A percentile compares a stretch with the other conserved stretches of the same genome.
Conservation (phyloP, 2,329 filamentous ascomycete species). For the Dothistroma pini region DNA sequence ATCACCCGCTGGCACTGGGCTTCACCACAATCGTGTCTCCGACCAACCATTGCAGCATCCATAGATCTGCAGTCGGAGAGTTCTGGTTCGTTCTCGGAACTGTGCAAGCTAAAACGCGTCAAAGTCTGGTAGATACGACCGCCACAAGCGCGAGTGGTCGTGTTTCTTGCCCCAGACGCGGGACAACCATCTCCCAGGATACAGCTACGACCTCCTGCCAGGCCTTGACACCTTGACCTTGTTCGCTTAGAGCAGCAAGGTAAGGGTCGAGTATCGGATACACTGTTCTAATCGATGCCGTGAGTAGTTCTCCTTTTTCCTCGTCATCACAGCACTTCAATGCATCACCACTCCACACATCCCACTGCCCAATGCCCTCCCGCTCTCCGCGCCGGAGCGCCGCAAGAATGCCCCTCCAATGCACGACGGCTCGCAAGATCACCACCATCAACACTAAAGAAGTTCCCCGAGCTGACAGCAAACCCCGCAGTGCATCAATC, state of each 20-base stretch:
- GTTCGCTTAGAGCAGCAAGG: constrained; percentile 22
- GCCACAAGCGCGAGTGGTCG: constrained; percentile 4
- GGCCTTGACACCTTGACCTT: constrained; percentile 25
- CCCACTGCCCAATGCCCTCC: constrained; percentile 18
- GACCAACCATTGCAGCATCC: neutral
- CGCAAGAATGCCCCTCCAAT: constrained; percentile 15
- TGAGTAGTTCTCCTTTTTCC: constrained; percentile 16
- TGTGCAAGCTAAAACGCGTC: neutral
- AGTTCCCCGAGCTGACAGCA: constrained; percentile 19
- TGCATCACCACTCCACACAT: constrained; percentile 2
- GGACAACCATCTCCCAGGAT: constrained; percentile 16
- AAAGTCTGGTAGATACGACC: constrained; percentile 7
- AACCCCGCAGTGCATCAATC: constrained; percentile 23
- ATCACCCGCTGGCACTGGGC: neutral
- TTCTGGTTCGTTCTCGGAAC: constrained; percentile 5
- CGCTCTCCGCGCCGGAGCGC: constrained; percentile 17
- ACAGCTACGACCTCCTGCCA: constrained; percentile 14
- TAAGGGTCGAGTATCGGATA: constrained; percentile 21
- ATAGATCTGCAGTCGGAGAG: constrained; percentile 6
- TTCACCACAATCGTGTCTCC: neutral
- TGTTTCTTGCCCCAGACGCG: constrained; percentile 4
- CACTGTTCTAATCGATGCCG: constrained; percentile 25
- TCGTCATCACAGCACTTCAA: constrained; percentile 4
- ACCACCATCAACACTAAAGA: constrained; percentile 9
- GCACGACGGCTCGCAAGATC: constrained; percentile 14